Conservation (phyloP, 805 yeast genomes). For the Lachancea meyersii region DNA sequence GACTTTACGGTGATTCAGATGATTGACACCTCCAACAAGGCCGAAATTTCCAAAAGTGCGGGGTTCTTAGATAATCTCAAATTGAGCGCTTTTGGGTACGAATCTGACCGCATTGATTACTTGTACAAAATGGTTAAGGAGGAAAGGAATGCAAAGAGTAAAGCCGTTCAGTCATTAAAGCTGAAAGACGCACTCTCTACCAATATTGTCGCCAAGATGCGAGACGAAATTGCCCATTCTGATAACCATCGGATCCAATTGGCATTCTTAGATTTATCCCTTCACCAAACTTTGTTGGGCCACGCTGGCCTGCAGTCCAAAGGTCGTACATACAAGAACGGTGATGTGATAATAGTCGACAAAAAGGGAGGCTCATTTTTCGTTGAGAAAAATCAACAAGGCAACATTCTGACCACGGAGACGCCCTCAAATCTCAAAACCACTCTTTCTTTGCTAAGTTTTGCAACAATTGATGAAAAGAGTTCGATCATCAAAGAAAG, state of each 20-base stretch:
- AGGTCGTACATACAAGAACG: slow-evolving; percentile 35
- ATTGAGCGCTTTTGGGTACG: slow-evolving; percentile 44
- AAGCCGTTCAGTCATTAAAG: slow-evolving; percentile 40
- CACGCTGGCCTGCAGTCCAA: slow-evolving; percentile 17
- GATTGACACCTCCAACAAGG: slow-evolving; percentile 19
- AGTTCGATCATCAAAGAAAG: slow-evolving; percentile 1
- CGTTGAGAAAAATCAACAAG: slow-evolving; percentile 34
- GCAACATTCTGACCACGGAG: slow-evolving; percentile 33
- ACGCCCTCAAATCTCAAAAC: slow-evolving; percentile 34
- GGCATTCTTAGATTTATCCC: slow-evolving; percentile 47
- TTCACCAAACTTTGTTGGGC: slow-evolving; percentile 29
- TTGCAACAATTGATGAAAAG: slow-evolving; percentile 24
- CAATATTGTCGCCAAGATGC: slow-evolving; percentile 43
- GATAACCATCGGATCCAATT: slow-evolving; percentile 39
- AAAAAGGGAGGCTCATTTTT: slow-evolving; percentile 32
- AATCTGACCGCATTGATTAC: slow-evolving; percentile 38
- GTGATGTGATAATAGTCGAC: slow-evolving; percentile 53
- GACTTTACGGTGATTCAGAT: slow-evolving; percentile 20
- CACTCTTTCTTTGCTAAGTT: slow-evolving; percentile 36
- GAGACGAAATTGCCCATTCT: slow-evolving; percentile 43
- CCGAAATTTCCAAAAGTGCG: slow-evolving; percentile 20
- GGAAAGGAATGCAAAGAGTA: slow-evolving; percentile 38
- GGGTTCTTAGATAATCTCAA: slow-evolving; percentile 20
- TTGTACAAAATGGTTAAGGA: slow-evolving; percentile 35
- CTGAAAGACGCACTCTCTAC: slow-evolving; percentile 38